Evolutionary conservation across 441 rosid genomes (phyloP).

Genomic region (Syzygium malaccense): DNA sequence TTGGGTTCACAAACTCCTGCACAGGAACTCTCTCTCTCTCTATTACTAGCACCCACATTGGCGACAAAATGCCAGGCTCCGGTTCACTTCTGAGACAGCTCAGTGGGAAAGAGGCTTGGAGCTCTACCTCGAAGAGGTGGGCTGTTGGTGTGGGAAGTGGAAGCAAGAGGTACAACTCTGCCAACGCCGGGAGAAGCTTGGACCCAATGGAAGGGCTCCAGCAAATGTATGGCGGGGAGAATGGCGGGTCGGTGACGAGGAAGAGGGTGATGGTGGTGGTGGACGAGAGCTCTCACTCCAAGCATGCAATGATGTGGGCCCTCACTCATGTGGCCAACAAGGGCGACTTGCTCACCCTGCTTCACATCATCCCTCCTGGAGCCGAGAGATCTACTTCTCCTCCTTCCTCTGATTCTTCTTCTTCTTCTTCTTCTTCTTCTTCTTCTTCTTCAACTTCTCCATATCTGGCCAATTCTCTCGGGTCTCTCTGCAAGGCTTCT

Average conservation of each 20-base stretch:
- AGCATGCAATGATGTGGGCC: slow-evolving; percentile 98
- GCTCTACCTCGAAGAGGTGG: slow-evolving; percentile 52
- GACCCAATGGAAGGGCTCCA: slow-evolving; percentile 58
- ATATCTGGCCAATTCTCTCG: slow-evolving; percentile 60
- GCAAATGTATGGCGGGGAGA: slow-evolving; percentile 15
- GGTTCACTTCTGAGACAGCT: slow-evolving; percentile 46
- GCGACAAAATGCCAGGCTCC: slow-evolving; percentile 36
- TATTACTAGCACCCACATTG: neutral
- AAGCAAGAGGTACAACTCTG: slow-evolving; percentile 14
- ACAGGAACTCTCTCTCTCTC: neutral
- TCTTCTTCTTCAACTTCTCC: slow-evolving; percentile 26
- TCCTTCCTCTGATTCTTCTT: neutral
- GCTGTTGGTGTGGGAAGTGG: neutral
- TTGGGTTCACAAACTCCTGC: neutral
- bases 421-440: neutral
- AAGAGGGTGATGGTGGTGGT: slow-evolving; percentile 93
- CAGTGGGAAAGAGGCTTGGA: slow-evolving; percentile 49
- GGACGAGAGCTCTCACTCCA: slow-evolving; percentile 56
- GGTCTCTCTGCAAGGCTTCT: slow-evolving; percentile 83
- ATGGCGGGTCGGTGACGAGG: slow-evolving; percentile 28
- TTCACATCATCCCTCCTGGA: slow-evolving; percentile 49
- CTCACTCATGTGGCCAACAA: slow-evolving; percentile 69
- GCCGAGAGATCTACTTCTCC: neutral
- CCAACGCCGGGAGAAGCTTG: slow-evolving; percentile 20
- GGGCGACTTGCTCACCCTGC: slow-evolving; percentile 82